phyloP scores from a whole-genome alignment of 495 filamentous ascomycete species.

The Neurospora sp. region DNA sequence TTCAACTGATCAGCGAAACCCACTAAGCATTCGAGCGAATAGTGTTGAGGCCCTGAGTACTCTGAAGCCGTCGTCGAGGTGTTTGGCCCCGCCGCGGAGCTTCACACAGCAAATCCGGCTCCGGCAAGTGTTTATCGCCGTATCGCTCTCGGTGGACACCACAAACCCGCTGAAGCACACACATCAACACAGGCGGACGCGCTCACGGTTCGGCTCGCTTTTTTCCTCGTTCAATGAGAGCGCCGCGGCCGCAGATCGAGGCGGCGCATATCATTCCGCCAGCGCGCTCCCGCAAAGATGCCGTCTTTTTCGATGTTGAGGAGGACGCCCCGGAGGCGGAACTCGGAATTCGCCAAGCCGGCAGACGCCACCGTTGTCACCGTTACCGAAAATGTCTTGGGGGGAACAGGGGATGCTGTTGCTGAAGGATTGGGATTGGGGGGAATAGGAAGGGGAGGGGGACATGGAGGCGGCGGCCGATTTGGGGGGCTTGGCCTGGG shows the following conservation, averaged over 20 bases:
- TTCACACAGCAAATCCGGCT: background rate
- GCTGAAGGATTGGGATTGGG: background rate
- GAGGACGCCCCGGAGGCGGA: slow-evolving; percentile 14
- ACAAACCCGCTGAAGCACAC: background rate
- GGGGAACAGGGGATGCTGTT: slow-evolving; percentile 3
- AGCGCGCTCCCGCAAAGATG: slow-evolving; percentile 10
- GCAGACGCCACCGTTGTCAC: background rate
- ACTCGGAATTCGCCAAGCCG: slow-evolving; percentile 2
- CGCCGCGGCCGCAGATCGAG: slow-evolving; percentile 1
- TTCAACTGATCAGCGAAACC: background rate
- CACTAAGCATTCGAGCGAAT: background rate
- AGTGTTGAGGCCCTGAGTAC: background rate
- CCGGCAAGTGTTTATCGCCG: background rate
- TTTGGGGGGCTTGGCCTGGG: slow-evolving; percentile 10
- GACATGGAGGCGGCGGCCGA: background rate
- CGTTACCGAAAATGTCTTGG: background rate
- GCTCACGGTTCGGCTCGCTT: background rate
- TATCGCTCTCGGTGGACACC: background rate
- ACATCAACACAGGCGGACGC: background rate
- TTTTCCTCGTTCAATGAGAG: slow-evolving; percentile 9
- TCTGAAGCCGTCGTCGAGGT: background rate
- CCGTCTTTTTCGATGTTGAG: slow-evolving; percentile 22
- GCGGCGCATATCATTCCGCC: background rate
- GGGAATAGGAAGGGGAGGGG: background rate
- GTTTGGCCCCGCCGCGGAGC: background rate